Evolutionary conservation across 2,329 filamentous ascomycete genomes (phyloP), one percentile per base, ranked within the genome.

Genomic region (Microsporum audouinii): DNA sequence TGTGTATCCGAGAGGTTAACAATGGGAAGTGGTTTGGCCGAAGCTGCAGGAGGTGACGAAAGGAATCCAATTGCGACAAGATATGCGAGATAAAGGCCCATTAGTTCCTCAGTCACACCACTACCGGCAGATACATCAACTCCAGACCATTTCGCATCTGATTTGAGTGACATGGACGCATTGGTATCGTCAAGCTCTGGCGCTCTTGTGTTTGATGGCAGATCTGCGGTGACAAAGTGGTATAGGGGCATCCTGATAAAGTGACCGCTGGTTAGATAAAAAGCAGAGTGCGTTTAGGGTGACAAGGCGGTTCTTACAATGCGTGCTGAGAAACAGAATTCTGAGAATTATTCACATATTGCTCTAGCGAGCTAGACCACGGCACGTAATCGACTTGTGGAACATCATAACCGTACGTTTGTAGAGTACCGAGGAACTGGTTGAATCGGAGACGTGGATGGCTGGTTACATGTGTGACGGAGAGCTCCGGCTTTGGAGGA

Each of bases 381-480:
- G 80, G 77, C 2, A 80, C 72, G 69, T 94, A 95, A 39, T 81
- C 76, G 1, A 88, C 80, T 64, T 85, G 80, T 0, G 87, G 84
- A 0, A 85, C 82, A 31, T 79, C 70, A 74, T 90, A 95, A 31
- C 89, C 89, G 70, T 89, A 95, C 23, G 78, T 79, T 69, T 86
- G 80, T 5, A 95, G 78, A 0, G 82, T 78, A 23, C 81, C 81
- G n/a, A 94, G 80, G 74, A 85, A 95, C 70, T 89, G 81, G 74
- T 87, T 89, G 79, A 91, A 86, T 1, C 84, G 84, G 45, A 94
- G 81, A 14, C 89, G 81, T 1, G 90, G 90, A 71, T 91, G 89
- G 2, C 83, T 83, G 1, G 90, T 95, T 56, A 94, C 85, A 66
- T 95, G 89, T 0, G 84, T 81, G 3, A 95, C 88, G 63, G 81